Base-by-base conservation (phyloP, 164 flowering plant species). In the Chloranthus sessilifolius region DNA sequence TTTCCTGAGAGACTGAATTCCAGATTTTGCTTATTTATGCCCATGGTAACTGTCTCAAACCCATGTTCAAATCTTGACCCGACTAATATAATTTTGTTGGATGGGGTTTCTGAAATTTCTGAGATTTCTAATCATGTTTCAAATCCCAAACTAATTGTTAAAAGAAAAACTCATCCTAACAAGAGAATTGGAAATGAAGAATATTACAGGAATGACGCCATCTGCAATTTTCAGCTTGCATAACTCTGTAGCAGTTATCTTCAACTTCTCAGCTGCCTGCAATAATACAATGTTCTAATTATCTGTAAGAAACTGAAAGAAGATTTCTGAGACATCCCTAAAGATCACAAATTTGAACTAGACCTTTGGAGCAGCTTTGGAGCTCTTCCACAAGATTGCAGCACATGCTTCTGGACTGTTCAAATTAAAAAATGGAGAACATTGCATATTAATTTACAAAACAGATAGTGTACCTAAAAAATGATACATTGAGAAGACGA, bases 401-500 rank as follows among this genome's bases (percentile, higher is more conserved):
- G 97, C 99, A 74, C 95, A 85, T 58, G 97, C 99, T 68, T 92
- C 97, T 30, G 99, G 99, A 64, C 99, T 92, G 70, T 44, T 55
- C 43, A 30, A 33, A 52, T 44, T 22, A 49, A 47, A 56, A 56
- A n/a, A 40, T 38, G 7, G 31, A 17, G 3, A 26, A 34, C 24
- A 33, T 25, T 21, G 5, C 21, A 52, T 12, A 48, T 16, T 42
- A 27, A 10, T 22, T 10, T 1, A 43, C 11, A 29, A 4, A 11
- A 29, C 5, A 29, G 9, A 29, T 29, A 9, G 9, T 29, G 5
- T 5, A 9, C 33, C 5, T 29, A 9, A 5, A 29, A n/a, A n/a
- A n/a, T n/a, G n/a, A n/a, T n/a, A n/a, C n/a, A n/a, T n/a, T n/a
- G n/a, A n/a, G n/a, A n/a, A n/a, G n/a, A n/a, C n/a, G n/a, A n/a